These are phyloP conservation scores for Cladosporium sp. DNA, from an alignment of 2,329 filamentous ascomycete species.

Conservation along the genomic window DNA sequence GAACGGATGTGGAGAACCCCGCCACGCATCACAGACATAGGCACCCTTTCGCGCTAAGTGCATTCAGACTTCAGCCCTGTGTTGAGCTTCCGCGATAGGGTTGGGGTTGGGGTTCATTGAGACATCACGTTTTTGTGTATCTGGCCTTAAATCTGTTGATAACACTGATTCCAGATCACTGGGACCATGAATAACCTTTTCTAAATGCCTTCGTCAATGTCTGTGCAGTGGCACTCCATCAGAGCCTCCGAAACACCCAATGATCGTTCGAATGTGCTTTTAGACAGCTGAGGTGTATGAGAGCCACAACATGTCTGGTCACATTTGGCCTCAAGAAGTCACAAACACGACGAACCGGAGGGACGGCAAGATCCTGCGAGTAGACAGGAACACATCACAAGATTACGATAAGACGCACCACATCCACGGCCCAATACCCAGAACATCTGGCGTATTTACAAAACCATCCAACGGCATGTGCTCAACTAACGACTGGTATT, in stretches of 20 bases:
- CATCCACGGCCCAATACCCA: not conserved
- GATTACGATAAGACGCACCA: not conserved
- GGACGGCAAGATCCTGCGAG: not conserved
- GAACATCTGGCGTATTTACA: not conserved
- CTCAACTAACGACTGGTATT: constrained; percentile 1
- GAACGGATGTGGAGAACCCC: not conserved
- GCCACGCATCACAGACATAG: not conserved
- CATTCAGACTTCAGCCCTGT: not conserved
- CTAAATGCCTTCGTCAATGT: not conserved
- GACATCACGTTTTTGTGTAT: not conserved
- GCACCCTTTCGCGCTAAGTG: not conserved
- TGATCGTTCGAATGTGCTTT: not conserved
- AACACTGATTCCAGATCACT: not conserved
- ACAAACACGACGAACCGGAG: not conserved
- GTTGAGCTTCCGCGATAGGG: too few relatives aligned
- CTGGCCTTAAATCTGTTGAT: not conserved
- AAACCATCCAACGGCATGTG: not conserved
- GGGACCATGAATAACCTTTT: not conserved
- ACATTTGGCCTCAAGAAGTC: not conserved
- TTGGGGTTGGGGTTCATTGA: not conserved
- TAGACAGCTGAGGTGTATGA: not conserved
- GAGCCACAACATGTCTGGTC: not conserved
- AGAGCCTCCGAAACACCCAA: not conserved
- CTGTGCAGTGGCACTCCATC: not conserved
- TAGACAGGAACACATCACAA: not conserved